Conservation (phyloP, 1,284 basidiomycete species). For the Schizophyllum amplum region DNA sequence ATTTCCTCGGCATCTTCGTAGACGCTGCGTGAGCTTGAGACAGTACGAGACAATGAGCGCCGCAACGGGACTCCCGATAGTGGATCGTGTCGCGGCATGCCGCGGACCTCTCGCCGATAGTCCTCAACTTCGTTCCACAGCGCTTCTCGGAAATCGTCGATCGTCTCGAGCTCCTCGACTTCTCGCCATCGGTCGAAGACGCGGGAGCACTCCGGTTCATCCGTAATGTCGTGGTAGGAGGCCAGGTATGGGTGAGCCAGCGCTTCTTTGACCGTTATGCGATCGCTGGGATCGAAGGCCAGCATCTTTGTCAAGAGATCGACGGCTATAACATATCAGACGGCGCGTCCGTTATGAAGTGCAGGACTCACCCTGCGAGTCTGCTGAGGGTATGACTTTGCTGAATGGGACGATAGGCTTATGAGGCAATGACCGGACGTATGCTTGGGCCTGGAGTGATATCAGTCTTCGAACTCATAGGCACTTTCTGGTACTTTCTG, state of each 20-base stretch:
- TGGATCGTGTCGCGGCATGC: constrained; percentile 6
- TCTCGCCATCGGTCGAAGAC: constrained; percentile 81
- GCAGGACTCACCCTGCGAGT: constrained; percentile 56
- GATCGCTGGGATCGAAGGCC: constrained; percentile 79
- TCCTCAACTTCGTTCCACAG: constrained; percentile 83
- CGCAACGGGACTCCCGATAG: constrained; percentile 17
- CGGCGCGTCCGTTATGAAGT: constrained; percentile 3
- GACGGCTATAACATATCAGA: constrained; percentile 45
- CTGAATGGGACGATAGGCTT: constrained; percentile 66
- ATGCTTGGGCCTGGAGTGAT: constrained; percentile 74
- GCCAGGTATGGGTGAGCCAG: constrained; percentile 89
- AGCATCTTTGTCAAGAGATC: constrained; percentile 84
- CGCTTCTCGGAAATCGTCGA: constrained; percentile 74
- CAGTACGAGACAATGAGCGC: constrained; percentile 7
- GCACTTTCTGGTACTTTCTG: too few relatives aligned
- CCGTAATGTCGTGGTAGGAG: constrained; percentile 81
- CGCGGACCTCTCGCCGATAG: constrained; percentile 77
- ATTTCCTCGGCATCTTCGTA: constrained; percentile 2
- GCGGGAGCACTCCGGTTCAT: constrained; percentile 74
- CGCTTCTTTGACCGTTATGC: constrained; percentile 77
- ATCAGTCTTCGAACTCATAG: too few relatives aligned
- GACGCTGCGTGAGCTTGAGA: constrained; percentile 3
- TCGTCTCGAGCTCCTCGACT: constrained; percentile 74
- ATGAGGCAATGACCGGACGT: constrained; percentile 82
- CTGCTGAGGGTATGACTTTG: constrained; percentile 75